Base-by-base conservation (phyloP, 2,329 filamentous ascomycete genomes). In the Raffaelea deltoideospora region DNA sequence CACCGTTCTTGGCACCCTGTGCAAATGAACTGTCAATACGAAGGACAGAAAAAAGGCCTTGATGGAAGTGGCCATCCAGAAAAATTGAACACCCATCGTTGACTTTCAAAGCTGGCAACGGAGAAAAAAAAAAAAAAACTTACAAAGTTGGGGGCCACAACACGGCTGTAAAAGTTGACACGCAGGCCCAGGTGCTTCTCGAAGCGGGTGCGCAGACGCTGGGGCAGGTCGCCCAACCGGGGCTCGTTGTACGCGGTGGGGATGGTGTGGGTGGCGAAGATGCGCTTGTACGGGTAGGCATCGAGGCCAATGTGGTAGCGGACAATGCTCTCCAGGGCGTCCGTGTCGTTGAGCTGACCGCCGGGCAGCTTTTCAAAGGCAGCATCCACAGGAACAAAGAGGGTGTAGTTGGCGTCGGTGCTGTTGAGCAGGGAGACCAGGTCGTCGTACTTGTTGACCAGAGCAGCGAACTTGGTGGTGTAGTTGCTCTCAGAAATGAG, bases 321-420 rank as follows among this genome's bases (percentile, higher is more conserved):
- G 1, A 93, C 58, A 6, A 87, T 51, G 37, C 67, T 64, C 59
- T 82, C 72, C 42, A 92, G 53, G 78, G 39, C 69, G 67, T 5
- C 76, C 77, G 58, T 83, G 75, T 64, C 53, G 37, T 60, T 48
- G 54, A 64, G 33, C 35, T 23, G 67, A 68, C 31, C 32, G 34
- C 31, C 42, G 17, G 42, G 42, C 19, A 75, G 56, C 45, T 68
- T 61, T 43, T 79, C 72, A 47, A 95, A 88, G 0, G 85, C 85
- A 34, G 66, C 61, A 53, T 94, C 74, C 1, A 72, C 75, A 0
- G 87, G 87, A 2, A 82, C 80, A 49, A 94, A 92, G 35, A 90
- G 57, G 1, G 87, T 94, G 50, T 79, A 73, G 55, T 88, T 87
- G 18, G 70, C 63, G 26, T 69, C 59, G 2, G 82, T 88, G 49